phyloP scores from a whole-genome alignment of 2,329 filamentous ascomycete species.

The Scolecobasidium constrictum region DNA sequence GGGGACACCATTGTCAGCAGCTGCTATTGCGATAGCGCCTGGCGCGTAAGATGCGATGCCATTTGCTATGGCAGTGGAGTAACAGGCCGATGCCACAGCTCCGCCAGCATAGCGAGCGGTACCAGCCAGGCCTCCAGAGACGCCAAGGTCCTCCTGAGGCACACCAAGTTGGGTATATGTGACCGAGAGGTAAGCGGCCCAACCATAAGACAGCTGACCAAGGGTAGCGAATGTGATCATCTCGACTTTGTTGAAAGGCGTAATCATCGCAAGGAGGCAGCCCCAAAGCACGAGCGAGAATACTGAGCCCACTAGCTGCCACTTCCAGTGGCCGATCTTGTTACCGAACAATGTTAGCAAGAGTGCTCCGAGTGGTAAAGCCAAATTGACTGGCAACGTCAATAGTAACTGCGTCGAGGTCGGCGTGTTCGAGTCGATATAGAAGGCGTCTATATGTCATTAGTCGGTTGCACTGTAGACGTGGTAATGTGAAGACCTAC shows the following conservation, averaged over 20 bases:
- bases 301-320: slow-evolving; percentile 33
- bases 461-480: too few species aligned
- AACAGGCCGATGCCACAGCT: slow-evolving; percentile 30
- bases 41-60: slow-evolving; percentile 13
- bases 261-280: slow-evolving; percentile 31
- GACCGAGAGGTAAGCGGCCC: slow-evolving; percentile 38
- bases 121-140: slow-evolving; percentile 32
- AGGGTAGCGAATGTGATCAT: slow-evolving; percentile 39
- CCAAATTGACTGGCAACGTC: too few species aligned
- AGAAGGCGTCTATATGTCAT: too few species aligned
- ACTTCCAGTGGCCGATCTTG: slow-evolving; percentile 35
- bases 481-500: too few species aligned
- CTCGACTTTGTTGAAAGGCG: slow-evolving; percentile 32
- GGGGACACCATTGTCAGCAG: not conserved
- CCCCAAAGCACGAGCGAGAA: slow-evolving; percentile 39
- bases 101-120: slow-evolving; percentile 34
- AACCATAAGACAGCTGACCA: slow-evolving; percentile 35
- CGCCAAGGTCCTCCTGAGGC: slow-evolving; percentile 36
- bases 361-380: too few species aligned
- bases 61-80: slow-evolving; percentile 31
- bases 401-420: too few species aligned
- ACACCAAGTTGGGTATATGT: slow-evolving; percentile 40
- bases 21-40: slow-evolving; percentile 15
- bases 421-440: too few species aligned
- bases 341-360: slow-evolving; percentile 27